Conservation (phyloP, 2,329 filamentous ascomycete species). For the Cadophora luteo-olivacea region DNA sequence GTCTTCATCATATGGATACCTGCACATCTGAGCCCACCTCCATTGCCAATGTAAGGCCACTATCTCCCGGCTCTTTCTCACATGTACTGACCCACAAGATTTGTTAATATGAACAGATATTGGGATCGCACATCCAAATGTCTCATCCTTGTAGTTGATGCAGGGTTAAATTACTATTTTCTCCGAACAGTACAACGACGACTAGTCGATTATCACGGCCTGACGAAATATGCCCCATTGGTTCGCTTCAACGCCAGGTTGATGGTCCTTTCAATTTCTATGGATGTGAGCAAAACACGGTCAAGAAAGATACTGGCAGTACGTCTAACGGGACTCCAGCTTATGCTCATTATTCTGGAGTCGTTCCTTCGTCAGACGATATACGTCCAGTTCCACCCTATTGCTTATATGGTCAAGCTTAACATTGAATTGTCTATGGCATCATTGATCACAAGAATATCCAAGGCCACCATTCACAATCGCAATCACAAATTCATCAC, state of each 20-base stretch:
- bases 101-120: background rate
- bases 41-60: background rate
- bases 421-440: background rate
- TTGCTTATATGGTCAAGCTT: background rate
- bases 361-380: background rate
- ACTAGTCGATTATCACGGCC: background rate
- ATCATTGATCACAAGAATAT: background rate
- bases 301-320: background rate
- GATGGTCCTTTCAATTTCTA: background rate
- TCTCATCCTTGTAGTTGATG: background rate
- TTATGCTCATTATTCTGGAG: background rate
- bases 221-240: background rate
- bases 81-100: background rate
- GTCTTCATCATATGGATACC: background rate
- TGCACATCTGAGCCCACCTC: background rate
- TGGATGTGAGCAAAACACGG: background rate
- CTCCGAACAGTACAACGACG: background rate
- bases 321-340: background rate
- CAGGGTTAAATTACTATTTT: background rate
- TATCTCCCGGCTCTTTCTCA: too few relatives aligned
- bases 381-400: background rate
- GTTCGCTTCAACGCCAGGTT: background rate
- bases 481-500: too few relatives aligned
- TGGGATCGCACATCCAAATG: background rate
- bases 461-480: background rate